These are phyloP conservation scores for Thielaviopsis ethacetica DNA, from an alignment of 2,329 filamentous ascomycete genomes.

Conservation along the genomic window DNA sequence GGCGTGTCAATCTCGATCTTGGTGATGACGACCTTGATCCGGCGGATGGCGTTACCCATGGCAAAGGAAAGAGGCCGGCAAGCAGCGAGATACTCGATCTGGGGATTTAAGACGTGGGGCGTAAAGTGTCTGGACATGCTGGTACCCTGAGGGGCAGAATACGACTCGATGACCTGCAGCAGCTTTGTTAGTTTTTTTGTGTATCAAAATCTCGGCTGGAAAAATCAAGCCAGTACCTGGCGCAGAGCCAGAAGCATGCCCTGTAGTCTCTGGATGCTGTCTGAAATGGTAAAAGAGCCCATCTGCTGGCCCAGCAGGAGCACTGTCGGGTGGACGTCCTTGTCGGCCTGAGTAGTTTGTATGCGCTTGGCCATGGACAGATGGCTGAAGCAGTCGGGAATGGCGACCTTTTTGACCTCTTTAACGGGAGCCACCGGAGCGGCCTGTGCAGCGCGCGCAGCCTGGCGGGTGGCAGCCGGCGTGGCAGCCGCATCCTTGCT, in stretches of 20 bases:
- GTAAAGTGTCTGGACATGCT: constrained; percentile 84
- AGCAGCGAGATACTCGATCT: constrained; percentile 87
- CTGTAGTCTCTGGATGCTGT: constrained; percentile 75
- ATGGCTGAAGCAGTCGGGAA: constrained; percentile 65
- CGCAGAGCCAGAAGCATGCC: constrained; percentile 83
- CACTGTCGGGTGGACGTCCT: constrained; percentile 74
- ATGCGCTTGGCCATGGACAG: constrained; percentile 50
- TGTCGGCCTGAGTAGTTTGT: constrained; percentile 41
- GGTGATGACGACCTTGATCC: constrained; percentile 83
- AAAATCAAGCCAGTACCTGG: constrained; percentile 38
- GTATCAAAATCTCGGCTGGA: background rate
- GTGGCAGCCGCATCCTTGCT: constrained; percentile 6
- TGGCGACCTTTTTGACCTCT: constrained; percentile 38
- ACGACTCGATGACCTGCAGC: constrained; percentile 70
- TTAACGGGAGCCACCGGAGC: constrained; percentile 24
- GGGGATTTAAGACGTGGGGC: constrained; percentile 76
- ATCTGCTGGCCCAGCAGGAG: constrained; percentile 79
- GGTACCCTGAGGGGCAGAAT: constrained; percentile 70
- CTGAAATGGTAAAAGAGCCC: constrained; percentile 72
- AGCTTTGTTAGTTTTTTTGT: constrained; percentile 10
- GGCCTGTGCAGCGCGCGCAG: constrained; percentile 22
- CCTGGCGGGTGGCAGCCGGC: constrained; percentile 17
- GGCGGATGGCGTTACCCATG: constrained; percentile 92
- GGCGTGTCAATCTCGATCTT: constrained; percentile 75
- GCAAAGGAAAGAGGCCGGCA: constrained; percentile 92